phyloP scores from a whole-genome alignment of 2,329 filamentous ascomycete species.

The Arachnomyces sp. region DNA sequence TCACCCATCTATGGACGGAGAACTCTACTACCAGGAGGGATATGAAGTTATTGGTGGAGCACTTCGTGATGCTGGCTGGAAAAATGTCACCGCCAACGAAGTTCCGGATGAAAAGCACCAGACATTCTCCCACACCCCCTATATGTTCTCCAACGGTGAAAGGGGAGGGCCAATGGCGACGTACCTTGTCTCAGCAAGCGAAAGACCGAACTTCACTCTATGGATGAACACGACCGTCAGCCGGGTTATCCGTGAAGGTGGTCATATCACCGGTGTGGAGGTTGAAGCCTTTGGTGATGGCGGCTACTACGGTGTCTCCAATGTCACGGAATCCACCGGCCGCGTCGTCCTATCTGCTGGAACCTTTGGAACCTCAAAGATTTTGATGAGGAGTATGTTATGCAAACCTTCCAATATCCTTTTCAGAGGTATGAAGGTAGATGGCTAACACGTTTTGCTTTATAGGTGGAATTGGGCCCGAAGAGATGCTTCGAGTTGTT shows the following conservation, averaged over 20 bases:
- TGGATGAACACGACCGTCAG: conserved; percentile 59
- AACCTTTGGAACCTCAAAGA: conserved; percentile 60
- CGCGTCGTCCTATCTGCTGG: conserved; percentile 62
- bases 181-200: conserved; percentile 56
- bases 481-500: conserved; percentile 38
- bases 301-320: conserved; percentile 52
- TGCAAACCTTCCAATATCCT: not conserved
- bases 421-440: not conserved
- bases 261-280: conserved; percentile 58
- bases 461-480: conserved; percentile 60
- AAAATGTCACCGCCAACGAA: conserved; percentile 51
- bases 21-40: conserved; percentile 58
- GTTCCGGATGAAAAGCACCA: conserved; percentile 56
- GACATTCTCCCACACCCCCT: conserved; percentile 55
- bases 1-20: conserved; percentile 56
- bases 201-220: conserved; percentile 57
- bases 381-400: conserved; percentile 36
- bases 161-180: conserved; percentile 62
- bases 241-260: conserved; percentile 55
- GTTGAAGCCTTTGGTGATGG: conserved; percentile 45
- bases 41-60: conserved; percentile 55
- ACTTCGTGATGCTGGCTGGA: conserved; percentile 54
- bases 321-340: conserved; percentile 48
- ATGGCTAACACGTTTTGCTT: conserved; percentile 24
- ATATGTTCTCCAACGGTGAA: conserved; percentile 60